Evolutionary conservation across 1,284 basidiomycete genomes (phyloP).

Genomic region (Pseudozyma sp.): DNA sequence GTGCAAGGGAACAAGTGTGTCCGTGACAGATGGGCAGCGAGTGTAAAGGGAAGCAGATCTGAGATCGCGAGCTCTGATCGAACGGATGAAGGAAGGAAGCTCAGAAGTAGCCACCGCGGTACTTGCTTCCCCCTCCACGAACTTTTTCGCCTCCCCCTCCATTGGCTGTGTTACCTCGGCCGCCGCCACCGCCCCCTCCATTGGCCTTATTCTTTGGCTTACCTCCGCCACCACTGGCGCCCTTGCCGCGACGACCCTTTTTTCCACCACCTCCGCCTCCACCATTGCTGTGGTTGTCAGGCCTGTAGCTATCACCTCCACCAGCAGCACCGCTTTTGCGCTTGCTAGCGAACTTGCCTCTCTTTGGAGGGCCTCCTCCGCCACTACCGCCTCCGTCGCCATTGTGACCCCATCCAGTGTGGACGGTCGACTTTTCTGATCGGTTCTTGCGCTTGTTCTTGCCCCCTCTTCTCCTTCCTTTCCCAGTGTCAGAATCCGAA

Average conservation of each 20-base stretch:
- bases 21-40: not conserved
- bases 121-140: slow-evolving; percentile 45
- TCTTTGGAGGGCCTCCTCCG: slow-evolving; percentile 4
- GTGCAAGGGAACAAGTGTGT: no score
- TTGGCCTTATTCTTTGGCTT: slow-evolving; percentile 2
- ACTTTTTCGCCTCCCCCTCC: slow-evolving; percentile 24
- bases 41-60: not conserved
- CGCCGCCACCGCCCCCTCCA: slow-evolving; percentile 3
- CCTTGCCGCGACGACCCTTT: not conserved
- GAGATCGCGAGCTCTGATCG: not conserved
- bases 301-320: not conserved
- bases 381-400: slow-evolving; percentile 12
- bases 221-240: not conserved
- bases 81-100: not conserved
- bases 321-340: slow-evolving; percentile 5
- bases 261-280: slow-evolving; percentile 13
- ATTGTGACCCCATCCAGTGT: slow-evolving; percentile 28
- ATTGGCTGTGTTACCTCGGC: not conserved
- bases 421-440: not conserved
- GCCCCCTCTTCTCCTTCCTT: slow-evolving; percentile 1
- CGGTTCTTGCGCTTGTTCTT: slow-evolving; percentile 15
- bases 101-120: slow-evolving; percentile 47
- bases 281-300: not conserved
- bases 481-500: not conserved
- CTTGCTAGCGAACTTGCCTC: slow-evolving; percentile 14